Evolutionary conservation across 805 yeast species (phyloP).

Genomic region (Pichia heedii): DNA sequence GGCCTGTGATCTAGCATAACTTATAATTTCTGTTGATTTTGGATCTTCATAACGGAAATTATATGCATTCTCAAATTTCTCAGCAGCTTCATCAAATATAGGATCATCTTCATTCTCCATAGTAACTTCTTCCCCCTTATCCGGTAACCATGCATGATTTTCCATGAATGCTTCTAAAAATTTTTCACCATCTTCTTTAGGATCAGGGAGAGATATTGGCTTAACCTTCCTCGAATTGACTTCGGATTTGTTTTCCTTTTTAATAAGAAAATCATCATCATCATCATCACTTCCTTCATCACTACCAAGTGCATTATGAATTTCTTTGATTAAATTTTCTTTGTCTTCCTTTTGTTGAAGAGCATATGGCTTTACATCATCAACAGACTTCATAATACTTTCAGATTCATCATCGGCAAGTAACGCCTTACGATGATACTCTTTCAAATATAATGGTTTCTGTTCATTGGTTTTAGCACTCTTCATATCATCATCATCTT

Average conservation of each 20-base stretch:
- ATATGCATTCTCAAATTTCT: slow-evolving; percentile 82
- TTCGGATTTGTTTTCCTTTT: slow-evolving; percentile 38
- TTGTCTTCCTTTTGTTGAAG: slow-evolving; percentile 71
- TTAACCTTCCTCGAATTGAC: slow-evolving; percentile 14
- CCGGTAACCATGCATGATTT: slow-evolving; percentile 86
- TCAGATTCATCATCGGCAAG: slow-evolving; percentile 55
- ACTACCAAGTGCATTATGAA: slow-evolving; percentile 56
- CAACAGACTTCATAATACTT: slow-evolving; percentile 44
- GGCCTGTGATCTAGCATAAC: slow-evolving; percentile 92
- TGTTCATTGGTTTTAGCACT: too few species aligned
- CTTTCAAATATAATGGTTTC: slow-evolving; percentile 83
- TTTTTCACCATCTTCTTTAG: slow-evolving; percentile 47
- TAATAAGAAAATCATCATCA: slow-evolving; percentile 42
- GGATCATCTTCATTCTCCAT: slow-evolving; percentile 57
- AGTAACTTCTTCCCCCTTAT: slow-evolving; percentile 42
- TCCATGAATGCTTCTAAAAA: slow-evolving; percentile 68
- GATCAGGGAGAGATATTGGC: slow-evolving; percentile 51
- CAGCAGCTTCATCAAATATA: slow-evolving; percentile 88
- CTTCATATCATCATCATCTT: slow-evolving; percentile 30
- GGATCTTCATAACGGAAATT: slow-evolving; percentile 95
- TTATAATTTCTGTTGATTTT: slow-evolving; percentile 78
- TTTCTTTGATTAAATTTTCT: slow-evolving; percentile 63
- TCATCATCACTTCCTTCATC: slow-evolving; percentile 36
- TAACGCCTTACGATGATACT: slow-evolving; percentile 80
- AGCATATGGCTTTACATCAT: slow-evolving; percentile 59